Conservation (phyloP, 768 basidiomycete species). For the Tricholoma bakamatsutake region DNA sequence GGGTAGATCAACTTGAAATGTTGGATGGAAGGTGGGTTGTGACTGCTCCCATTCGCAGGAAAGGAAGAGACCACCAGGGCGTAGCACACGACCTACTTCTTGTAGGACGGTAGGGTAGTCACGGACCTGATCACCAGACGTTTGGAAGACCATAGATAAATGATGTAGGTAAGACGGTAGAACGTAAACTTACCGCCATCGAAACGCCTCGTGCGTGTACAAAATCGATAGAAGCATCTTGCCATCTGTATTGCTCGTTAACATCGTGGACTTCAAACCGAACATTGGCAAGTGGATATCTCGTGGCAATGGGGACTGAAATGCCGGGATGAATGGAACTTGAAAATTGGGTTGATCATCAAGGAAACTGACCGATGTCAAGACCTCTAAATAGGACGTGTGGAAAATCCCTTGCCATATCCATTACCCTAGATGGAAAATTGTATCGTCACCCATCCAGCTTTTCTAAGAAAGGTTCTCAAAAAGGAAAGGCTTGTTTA, state of each 20-base stretch:
- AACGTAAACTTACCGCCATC: constrained; percentile 47
- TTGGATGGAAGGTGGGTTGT: constrained; percentile 31
- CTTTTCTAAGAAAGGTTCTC: constrained; percentile 9
- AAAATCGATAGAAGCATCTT: constrained; percentile 51
- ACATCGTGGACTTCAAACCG: constrained; percentile 65
- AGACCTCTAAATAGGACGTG: constrained; percentile 61
- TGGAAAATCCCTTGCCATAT: constrained; percentile 65
- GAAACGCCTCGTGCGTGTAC: constrained; percentile 58
- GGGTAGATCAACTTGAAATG: constrained; percentile 18
- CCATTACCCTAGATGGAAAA: constrained; percentile 51
- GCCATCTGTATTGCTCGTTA: constrained; percentile 45
- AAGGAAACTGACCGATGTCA: constrained; percentile 59
- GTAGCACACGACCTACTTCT: constrained; percentile 60
- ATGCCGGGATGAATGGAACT: not conserved
- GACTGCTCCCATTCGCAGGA: constrained; percentile 54
- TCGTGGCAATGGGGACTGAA: constrained; percentile 67
- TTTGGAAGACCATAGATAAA: not conserved
- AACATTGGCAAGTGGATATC: constrained; percentile 54
- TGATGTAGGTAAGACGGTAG: not conserved
- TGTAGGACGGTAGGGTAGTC: constrained; percentile 47
- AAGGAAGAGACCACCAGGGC: constrained; percentile 65
- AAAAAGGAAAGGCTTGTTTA: constrained; percentile 27
- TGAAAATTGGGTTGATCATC: not conserved
- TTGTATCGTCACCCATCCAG: not conserved
- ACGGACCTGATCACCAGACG: constrained; percentile 36